phyloP scores from a whole-genome alignment of 140 eudicot genomes.

The Oenanthe javanica region DNA sequence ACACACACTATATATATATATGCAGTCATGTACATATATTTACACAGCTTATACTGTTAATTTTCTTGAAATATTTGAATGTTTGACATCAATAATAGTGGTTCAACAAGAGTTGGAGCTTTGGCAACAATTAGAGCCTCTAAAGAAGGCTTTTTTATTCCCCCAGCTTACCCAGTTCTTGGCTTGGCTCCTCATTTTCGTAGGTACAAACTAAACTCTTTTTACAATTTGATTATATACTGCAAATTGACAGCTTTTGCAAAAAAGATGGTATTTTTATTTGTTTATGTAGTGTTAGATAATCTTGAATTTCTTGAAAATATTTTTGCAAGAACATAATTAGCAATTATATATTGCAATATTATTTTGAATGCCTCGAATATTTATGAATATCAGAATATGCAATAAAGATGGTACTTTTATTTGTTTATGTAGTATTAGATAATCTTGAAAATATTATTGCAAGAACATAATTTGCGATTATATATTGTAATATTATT shows the following conservation, averaged over 20 bases:
- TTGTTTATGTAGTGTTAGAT: neutral
- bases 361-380: neutral
- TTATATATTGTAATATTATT: neutral
- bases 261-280: neutral
- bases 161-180: slow-evolving; percentile 15
- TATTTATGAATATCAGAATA: neutral
- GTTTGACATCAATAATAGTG: neutral
- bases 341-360: neutral
- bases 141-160: slow-evolving; percentile 12
- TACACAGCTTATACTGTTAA: neutral
- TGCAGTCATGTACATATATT: neutral
- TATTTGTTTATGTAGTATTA: neutral
- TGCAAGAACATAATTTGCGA: neutral
- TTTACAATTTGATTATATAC: neutral
- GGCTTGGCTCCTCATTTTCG: slow-evolving; percentile 15
- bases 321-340: neutral
- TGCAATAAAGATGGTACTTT: neutral
- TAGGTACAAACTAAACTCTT: slow-evolving; percentile 20
- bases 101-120: slow-evolving; percentile 5
- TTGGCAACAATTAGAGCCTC: slow-evolving; percentile 18
- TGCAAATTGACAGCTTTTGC: neutral
- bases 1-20: neutral
- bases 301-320: neutral
- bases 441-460: neutral
- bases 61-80: neutral